These are phyloP conservation scores for Sherardia arvensis DNA, from an alignment of 257 asterid species.

Conservation along the genomic window DNA sequence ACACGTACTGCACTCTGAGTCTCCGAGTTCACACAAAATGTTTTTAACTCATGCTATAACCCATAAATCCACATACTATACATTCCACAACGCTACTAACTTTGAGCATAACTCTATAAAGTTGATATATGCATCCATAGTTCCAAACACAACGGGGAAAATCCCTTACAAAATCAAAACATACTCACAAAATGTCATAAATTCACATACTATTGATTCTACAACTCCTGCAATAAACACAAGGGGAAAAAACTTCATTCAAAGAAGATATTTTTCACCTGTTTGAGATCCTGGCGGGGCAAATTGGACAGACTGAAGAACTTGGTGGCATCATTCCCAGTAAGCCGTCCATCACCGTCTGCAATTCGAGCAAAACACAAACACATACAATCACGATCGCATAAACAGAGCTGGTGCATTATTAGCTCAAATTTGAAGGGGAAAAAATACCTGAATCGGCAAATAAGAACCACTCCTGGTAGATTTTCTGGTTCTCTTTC, in stretches of 20 bases:
- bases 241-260: too few relatives aligned
- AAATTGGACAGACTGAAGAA: constrained; percentile 74
- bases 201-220: too few relatives aligned
- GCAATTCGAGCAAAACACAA: constrained; percentile 3
- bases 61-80: not conserved
- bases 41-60: not conserved
- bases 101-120: too few relatives aligned
- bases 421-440: not conserved
- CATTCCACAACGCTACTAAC: not conserved
- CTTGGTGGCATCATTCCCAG: constrained; percentile 80
- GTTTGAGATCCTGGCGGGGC: constrained; percentile 92
- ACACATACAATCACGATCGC: not conserved
- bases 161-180: too few relatives aligned
- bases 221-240: too few relatives aligned
- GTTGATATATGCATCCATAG: too few relatives aligned
- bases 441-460: constrained; percentile 62
- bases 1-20: not conserved
- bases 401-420: not conserved
- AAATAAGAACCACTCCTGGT: constrained; percentile 62
- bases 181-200: not conserved
- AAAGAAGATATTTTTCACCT: constrained; percentile 26
- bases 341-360: constrained; percentile 93
- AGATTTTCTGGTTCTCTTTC: constrained; percentile 68
- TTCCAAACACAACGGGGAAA: too few relatives aligned
- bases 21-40: too few relatives aligned